Evolutionary conservation across 306 rosid genomes (phyloP).

Genomic region (Gleditsia sinensis): DNA sequence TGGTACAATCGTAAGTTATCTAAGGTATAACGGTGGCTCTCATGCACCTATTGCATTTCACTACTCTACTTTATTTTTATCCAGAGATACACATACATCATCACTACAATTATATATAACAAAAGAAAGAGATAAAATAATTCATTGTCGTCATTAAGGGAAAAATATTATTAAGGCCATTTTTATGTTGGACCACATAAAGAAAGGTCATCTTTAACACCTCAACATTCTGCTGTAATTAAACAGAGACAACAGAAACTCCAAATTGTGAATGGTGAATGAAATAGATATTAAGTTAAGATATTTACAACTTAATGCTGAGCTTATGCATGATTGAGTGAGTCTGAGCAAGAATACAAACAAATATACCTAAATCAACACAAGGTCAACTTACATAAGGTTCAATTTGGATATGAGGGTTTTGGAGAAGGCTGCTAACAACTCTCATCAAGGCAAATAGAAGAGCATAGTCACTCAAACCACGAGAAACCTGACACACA

Average conservation of each 20-base stretch:
- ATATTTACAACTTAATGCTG: background rate
- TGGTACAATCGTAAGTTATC: background rate
- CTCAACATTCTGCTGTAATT: background rate
- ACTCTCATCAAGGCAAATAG: slow-evolving; percentile 89
- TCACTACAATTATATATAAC: background rate
- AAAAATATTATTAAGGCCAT: background rate
- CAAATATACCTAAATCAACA: slow-evolving; percentile 21
- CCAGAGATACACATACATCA: background rate
- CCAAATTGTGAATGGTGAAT: slow-evolving; percentile 16
- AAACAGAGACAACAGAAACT: slow-evolving; percentile 4
- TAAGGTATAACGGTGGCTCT: background rate
- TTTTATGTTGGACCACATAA: too few relatives aligned
- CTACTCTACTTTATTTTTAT: background rate
- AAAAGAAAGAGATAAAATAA: background rate
- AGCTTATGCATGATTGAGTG: slow-evolving; percentile 6
- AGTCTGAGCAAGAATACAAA: slow-evolving; percentile 30
- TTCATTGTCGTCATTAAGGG: background rate
- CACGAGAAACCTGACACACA: slow-evolving; percentile 64
- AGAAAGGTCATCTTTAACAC: slow-evolving; percentile 18
- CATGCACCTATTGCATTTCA: background rate
- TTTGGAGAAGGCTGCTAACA: slow-evolving; percentile 76
- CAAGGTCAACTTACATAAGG: slow-evolving; percentile 74
- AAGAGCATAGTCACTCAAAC: slow-evolving; percentile 58
- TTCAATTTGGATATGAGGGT: slow-evolving; percentile 82
- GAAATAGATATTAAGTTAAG: slow-evolving; percentile 10